phyloP scores from a whole-genome alignment of 768 basidiomycete genomes.

The Suillus subaureus region DNA sequence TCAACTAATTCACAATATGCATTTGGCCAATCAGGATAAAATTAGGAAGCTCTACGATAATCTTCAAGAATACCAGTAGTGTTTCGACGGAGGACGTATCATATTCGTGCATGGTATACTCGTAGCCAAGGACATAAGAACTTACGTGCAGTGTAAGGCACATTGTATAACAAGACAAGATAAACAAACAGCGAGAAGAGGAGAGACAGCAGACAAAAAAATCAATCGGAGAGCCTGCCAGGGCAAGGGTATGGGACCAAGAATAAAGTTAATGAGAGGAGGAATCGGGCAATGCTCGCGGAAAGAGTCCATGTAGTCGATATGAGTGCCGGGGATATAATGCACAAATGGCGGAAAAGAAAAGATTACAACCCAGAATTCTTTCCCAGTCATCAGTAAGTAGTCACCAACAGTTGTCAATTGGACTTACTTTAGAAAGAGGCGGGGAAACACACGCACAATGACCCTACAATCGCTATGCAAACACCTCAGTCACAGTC shows the following conservation, averaged over 20 bases:
- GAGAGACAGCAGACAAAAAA: slow-evolving; percentile 16
- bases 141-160: slow-evolving; percentile 19
- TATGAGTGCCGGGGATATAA: slow-evolving; percentile 27
- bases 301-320: slow-evolving; percentile 22
- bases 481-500: slow-evolving; percentile 54
- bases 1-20: not conserved
- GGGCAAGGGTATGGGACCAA: slow-evolving; percentile 2
- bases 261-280: slow-evolving; percentile 35
- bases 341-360: slow-evolving; percentile 20
- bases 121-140: slow-evolving; percentile 31
- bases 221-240: slow-evolving; percentile 10
- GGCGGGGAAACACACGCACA: slow-evolving; percentile 9
- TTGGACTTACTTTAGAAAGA: slow-evolving; percentile 21
- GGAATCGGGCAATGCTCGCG: slow-evolving; percentile 18
- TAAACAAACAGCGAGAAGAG: slow-evolving; percentile 23
- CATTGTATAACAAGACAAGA: slow-evolving; percentile 20
- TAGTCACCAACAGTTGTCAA: not conserved
- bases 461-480: slow-evolving; percentile 19
- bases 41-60: slow-evolving; percentile 31
- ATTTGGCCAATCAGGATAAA: slow-evolving; percentile 13
- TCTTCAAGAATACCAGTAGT: slow-evolving; percentile 31
- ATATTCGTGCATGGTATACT: slow-evolving; percentile 23
- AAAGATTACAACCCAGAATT: slow-evolving; percentile 16
- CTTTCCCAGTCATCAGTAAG: slow-evolving; percentile 11
- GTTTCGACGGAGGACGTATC: slow-evolving; percentile 22